Evolutionary conservation across 495 filamentous ascomycete species (phyloP).

Genomic region (Glutinoglossum americanum): DNA sequence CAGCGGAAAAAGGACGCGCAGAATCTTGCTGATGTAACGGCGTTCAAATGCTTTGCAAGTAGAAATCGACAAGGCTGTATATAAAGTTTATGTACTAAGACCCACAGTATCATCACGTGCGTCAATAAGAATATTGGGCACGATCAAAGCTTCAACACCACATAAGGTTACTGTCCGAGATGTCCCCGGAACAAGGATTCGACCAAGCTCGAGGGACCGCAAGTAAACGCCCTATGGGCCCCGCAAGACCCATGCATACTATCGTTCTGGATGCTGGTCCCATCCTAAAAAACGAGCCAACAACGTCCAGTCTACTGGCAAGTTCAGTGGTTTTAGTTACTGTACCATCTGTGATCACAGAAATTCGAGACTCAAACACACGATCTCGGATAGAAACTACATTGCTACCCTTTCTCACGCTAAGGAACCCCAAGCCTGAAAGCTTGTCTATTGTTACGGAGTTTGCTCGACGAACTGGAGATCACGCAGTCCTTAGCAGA

Average conservation of each 20-base stretch:
- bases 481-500: slow-evolving; percentile 64
- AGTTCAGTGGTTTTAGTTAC: slow-evolving; percentile 63
- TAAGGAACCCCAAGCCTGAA: slow-evolving; percentile 47
- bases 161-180: background rate
- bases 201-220: background rate
- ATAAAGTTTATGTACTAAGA: background rate
- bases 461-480: slow-evolving; percentile 78
- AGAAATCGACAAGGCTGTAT: background rate
- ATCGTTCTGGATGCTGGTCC: slow-evolving; percentile 81
- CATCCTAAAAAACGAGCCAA: slow-evolving; percentile 71
- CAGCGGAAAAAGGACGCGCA: background rate
- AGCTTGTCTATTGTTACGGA: slow-evolving; percentile 62
- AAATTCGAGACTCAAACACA: slow-evolving; percentile 75
- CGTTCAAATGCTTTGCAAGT: background rate
- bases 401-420: slow-evolving; percentile 60
- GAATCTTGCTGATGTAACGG: background rate
- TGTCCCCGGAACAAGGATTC: background rate
- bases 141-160: background rate
- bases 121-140: background rate
- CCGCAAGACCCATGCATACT: slow-evolving; percentile 52
- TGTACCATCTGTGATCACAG: slow-evolving; percentile 64
- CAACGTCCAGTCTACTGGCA: slow-evolving; percentile 52
- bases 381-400: slow-evolving; percentile 59
- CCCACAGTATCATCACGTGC: background rate
- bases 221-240: background rate